Conservation (phyloP, 108 stramenopile genomes). For the Licmophora abbreviata region DNA sequence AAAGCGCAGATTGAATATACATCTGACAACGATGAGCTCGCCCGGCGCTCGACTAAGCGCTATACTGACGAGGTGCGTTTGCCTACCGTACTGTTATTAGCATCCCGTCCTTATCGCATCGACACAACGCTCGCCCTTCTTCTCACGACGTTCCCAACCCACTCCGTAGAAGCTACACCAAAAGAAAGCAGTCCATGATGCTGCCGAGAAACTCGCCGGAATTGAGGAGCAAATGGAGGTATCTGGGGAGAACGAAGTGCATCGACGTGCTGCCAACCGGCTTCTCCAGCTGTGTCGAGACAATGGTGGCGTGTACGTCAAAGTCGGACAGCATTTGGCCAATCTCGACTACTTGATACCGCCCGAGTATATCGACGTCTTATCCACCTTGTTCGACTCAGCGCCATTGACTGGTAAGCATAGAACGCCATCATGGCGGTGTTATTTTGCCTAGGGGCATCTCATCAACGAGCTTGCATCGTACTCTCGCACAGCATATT, state of each 20-base stretch:
- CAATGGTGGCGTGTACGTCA: slow-evolving; percentile 85
- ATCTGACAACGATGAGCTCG: slow-evolving; percentile 4
- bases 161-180: slow-evolving; percentile 23
- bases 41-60: neutral
- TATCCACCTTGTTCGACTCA: slow-evolving; percentile 76
- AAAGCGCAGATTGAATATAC: slow-evolving; percentile 56
- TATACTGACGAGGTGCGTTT: slow-evolving; percentile 1
- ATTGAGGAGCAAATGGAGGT: slow-evolving; percentile 33
- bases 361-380: slow-evolving; percentile 63
- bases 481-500: slow-evolving; percentile 4
- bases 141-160: slow-evolving; percentile 1
- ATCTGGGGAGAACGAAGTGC: slow-evolving; percentile 17
- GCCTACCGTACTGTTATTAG: too few relatives aligned
- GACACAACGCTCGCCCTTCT: neutral
- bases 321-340: slow-evolving; percentile 89
- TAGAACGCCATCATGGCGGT: too few relatives aligned
- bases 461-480: slow-evolving; percentile 12
- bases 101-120: neutral
- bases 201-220: slow-evolving; percentile 41
- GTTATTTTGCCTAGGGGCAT: too few relatives aligned
- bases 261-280: slow-evolving; percentile 53
- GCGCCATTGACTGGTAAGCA: slow-evolving; percentile 45
- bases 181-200: slow-evolving; percentile 45
- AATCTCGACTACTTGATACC: slow-evolving; percentile 90
- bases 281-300: slow-evolving; percentile 69